These are phyloP conservation scores for Geosmithia flava DNA, from an alignment of 2,329 filamentous ascomycete genomes.

Conservation along the genomic window DNA sequence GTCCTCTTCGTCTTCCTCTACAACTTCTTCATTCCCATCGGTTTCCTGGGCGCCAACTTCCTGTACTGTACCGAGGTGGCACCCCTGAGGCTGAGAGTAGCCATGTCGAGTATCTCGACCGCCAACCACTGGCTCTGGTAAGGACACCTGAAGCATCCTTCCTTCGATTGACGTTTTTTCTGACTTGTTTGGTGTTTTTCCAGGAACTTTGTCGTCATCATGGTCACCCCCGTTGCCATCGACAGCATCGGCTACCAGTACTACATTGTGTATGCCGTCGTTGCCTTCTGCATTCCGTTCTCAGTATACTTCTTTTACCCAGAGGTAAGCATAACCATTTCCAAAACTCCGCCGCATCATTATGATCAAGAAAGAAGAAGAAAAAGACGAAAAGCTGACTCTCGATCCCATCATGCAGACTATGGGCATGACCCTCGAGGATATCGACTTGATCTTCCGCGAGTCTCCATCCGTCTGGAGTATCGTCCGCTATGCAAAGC, in stretches of 20 bases:
- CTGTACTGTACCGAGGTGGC: constrained; percentile 47
- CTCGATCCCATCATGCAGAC: constrained; percentile 12
- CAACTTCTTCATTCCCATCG: constrained; percentile 32
- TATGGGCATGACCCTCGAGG: constrained; percentile 35
- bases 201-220: constrained; percentile 22
- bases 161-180: neutral
- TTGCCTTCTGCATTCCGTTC: constrained; percentile 29
- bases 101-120: constrained; percentile 43
- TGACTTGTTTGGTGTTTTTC: neutral
- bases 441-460: constrained; percentile 28
- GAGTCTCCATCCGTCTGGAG: constrained; percentile 21
- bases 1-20: constrained; percentile 47
- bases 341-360: neutral
- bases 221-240: constrained; percentile 32
- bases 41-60: constrained; percentile 39
- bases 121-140: constrained; percentile 39
- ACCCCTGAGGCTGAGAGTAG: constrained; percentile 35
- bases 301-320: constrained; percentile 32
- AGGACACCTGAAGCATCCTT: constrained; percentile 5
- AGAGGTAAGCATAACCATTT: constrained; percentile 9
- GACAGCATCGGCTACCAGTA: constrained; percentile 37
- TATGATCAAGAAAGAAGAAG: neutral
- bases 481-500: constrained; percentile 23
- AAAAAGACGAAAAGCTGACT: neutral
- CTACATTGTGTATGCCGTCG: constrained; percentile 35